phyloP scores from a whole-genome alignment of 345 rosid species.

The Triadica sebifera region DNA sequence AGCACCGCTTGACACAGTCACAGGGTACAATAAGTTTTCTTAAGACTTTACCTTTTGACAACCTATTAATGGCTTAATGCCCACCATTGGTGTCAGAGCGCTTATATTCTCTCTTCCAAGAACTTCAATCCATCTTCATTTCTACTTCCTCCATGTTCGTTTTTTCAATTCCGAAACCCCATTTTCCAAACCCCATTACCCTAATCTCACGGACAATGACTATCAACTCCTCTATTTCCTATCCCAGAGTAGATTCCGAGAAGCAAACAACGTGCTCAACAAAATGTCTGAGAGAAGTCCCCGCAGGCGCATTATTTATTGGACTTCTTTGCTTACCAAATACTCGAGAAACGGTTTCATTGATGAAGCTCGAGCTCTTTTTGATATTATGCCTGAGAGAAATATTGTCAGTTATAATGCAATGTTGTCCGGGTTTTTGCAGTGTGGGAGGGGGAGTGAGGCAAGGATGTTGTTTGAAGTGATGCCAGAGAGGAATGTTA shows the following conservation, averaged over 20 bases:
- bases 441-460: slow-evolving; percentile 39
- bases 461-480: slow-evolving; percentile 44
- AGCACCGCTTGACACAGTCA: not conserved
- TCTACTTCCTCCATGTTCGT: slow-evolving; percentile 7
- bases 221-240: slow-evolving; percentile 34
- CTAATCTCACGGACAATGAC: slow-evolving; percentile 34
- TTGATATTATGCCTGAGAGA: slow-evolving; percentile 51
- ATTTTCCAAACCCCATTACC: slow-evolving; percentile 13
- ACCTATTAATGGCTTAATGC: slow-evolving; percentile 40
- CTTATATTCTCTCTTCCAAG: slow-evolving; percentile 16
- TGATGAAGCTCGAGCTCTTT: slow-evolving; percentile 51
- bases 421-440: slow-evolving; percentile 53
- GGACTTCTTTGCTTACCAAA: slow-evolving; percentile 58
- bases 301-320: slow-evolving; percentile 36
- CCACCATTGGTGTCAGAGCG: slow-evolving; percentile 24
- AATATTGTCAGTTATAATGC: slow-evolving; percentile 58
- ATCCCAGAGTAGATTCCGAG: slow-evolving; percentile 27
- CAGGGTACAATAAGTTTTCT: too few relatives aligned
- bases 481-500: slow-evolving; percentile 61
- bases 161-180: slow-evolving; percentile 12
- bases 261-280: slow-evolving; percentile 58
- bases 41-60: not conserved
- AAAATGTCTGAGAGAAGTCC: slow-evolving; percentile 39
- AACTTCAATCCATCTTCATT: slow-evolving; percentile 10
- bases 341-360: slow-evolving; percentile 42